Base-by-base conservation (phyloP, 495 filamentous ascomycete genomes). In the Penicillium fimorum region DNA sequence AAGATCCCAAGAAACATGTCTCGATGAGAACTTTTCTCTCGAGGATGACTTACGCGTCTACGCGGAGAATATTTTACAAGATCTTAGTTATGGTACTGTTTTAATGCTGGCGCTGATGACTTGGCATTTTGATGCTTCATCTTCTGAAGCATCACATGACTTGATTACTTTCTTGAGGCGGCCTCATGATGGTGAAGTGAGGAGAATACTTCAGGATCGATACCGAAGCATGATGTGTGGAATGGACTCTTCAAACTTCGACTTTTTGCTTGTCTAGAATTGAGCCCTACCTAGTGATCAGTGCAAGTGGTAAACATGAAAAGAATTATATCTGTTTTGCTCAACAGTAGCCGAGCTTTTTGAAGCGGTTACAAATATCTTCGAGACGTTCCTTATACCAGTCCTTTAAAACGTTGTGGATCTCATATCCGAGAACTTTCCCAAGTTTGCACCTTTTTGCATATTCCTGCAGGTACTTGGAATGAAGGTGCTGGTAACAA, bases 11-110 rank as follows among this genome's bases (percentile, higher is more conserved):
- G 20, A 32, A 47, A 7, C n/a, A 8, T 58, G 6, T 40, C 42
- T 35, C 58, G 37, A 62, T 47, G 47, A 53, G 50, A 20, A 46
- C 15, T 3, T 37, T 3, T 37, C 17, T 17, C 13, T 50, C 27
- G 10, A 50, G 15, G 12, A 32, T 9, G 15, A 37, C 6, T 37
- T 37, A 37, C 2, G 2, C 35, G 35, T n/a, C 35, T 15, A 7
- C 5, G 35, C 7, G 6, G 33, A 5, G 12, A 37, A 37, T 37
- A 7, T 37, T 2, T 3, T 37, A 37, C 15, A 7, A 5, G 35
- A 37, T 5, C 35, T 37, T 15, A 8, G 13, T 37, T 37, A 37
- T 37, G 6, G 35, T 37, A 37, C 35, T 37, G 6, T 37, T 37
- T n/a, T 37, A 2, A 37, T 37, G 6, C 15, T 37, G n/a, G 35